Conservation (phyloP, 2,329 filamentous ascomycete genomes). For the Penicillium sp. region DNA sequence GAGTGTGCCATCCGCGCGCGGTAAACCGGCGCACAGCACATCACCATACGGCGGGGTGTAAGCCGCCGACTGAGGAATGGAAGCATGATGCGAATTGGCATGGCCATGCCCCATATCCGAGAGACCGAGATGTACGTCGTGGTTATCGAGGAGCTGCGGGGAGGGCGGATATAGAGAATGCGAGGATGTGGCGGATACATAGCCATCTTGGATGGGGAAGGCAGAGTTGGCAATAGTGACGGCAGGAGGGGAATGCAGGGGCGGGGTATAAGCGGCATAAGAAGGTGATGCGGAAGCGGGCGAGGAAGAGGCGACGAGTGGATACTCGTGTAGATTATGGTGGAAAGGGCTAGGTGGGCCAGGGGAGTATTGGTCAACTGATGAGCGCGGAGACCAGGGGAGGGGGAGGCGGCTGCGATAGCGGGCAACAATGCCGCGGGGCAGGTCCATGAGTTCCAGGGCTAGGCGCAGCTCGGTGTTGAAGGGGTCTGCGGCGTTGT, state of each 20-base stretch:
- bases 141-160: conserved; percentile 37
- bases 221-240: conserved; percentile 41
- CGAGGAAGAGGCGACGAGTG: conserved; percentile 37
- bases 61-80: conserved; percentile 37
- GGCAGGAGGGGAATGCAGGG: conserved; percentile 42
- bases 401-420: conserved; percentile 71
- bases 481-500: conserved; percentile 61
- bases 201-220: conserved; percentile 36
- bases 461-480: conserved; percentile 62
- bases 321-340: conserved; percentile 33
- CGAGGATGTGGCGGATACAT: conserved; percentile 36
- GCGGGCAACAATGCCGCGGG: conserved; percentile 66
- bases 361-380: conserved; percentile 40
- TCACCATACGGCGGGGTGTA: conserved; percentile 42
- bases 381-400: conserved; percentile 56
- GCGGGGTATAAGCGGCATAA: conserved; percentile 43
- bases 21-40: conserved; percentile 31
- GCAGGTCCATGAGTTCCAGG: conserved; percentile 68
- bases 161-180: conserved; percentile 39
- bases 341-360: conserved; percentile 38
- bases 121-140: conserved; percentile 32
- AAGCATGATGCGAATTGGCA: conserved; percentile 19
- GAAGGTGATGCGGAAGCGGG: conserved; percentile 40
- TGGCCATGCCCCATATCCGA: conserved; percentile 30
- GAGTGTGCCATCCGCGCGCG: conserved; percentile 29